Conservation (phyloP, 2,329 filamentous ascomycete genomes). For the Eurotiales sp. region DNA sequence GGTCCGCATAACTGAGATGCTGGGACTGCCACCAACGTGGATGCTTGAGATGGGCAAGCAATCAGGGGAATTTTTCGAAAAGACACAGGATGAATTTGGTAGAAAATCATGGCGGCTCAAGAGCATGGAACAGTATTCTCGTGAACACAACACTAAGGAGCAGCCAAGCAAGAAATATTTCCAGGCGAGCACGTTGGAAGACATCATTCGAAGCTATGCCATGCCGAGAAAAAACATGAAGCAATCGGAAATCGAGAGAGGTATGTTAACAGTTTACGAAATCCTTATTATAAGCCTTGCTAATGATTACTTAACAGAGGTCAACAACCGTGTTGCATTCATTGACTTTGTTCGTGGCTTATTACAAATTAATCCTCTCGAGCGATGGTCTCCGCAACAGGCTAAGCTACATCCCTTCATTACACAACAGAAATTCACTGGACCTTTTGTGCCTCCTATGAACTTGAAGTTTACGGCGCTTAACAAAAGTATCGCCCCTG, state of each 20-base stretch:
- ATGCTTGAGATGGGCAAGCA: constrained; percentile 99
- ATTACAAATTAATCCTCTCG: constrained; percentile 89
- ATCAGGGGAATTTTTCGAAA: constrained; percentile 95
- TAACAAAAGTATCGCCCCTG: constrained; percentile 83
- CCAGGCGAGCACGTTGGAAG: constrained; percentile 84
- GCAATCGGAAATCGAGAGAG: constrained; percentile 89
- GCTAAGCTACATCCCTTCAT: constrained; percentile 98
- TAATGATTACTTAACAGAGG: constrained; percentile 64
- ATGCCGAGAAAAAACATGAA: constrained; percentile 99
- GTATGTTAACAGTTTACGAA: constrained; percentile 49
- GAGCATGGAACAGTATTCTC: constrained; percentile 95
- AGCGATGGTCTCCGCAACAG: constrained; percentile 96
- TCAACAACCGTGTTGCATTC: constrained; percentile 95
- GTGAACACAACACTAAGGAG: constrained; percentile 94
- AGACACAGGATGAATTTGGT: constrained; percentile 85
- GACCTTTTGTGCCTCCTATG: constrained; percentile 95
- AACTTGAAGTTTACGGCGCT: constrained; percentile 84
- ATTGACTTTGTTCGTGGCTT: constrained; percentile 96
- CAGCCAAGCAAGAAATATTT: constrained; percentile 99
- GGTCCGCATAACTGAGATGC: constrained; percentile 94
- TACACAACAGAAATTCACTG: constrained; percentile 95
- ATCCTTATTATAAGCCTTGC: neutral
- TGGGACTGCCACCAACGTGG: constrained; percentile 93
- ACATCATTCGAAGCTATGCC: constrained; percentile 96
- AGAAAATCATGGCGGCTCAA: constrained; percentile 88